Conservation (phyloP, 2,329 filamentous ascomycete genomes). For the Colletotrichum sansevieriae region DNA sequence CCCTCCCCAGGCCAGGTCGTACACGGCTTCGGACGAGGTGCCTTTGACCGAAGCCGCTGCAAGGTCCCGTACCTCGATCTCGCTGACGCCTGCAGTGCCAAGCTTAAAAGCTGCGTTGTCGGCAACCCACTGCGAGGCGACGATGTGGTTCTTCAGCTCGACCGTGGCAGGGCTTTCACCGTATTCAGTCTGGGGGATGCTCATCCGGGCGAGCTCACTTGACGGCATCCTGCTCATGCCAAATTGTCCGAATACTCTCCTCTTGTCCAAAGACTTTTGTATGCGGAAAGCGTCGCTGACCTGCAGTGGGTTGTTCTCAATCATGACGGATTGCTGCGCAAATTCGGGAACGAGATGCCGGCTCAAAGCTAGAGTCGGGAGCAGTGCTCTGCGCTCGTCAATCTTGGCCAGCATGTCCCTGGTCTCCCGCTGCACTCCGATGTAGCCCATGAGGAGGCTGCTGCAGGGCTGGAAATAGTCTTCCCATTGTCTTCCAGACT, state of each 20-base stretch:
- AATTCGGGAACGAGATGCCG: constrained; percentile 39
- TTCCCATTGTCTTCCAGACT: constrained; percentile 45
- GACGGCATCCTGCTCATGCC: constrained; percentile 20
- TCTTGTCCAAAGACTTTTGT: constrained; percentile 22
- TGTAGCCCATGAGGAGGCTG: constrained; percentile 12
- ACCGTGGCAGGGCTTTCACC: neutral
- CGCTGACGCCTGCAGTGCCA: constrained; percentile 38
- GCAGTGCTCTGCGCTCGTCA: constrained; percentile 24
- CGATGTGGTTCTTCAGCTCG: constrained; percentile 44
- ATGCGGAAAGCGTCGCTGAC: constrained; percentile 36
- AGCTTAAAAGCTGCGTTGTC: constrained; percentile 38
- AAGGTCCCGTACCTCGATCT: constrained; percentile 38
- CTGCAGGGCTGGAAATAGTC: constrained; percentile 43
- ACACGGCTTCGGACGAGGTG: constrained; percentile 37
- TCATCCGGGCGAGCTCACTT: constrained; percentile 21
- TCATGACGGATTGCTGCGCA: constrained; percentile 45
- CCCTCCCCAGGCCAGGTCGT: constrained; percentile 40
- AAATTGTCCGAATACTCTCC: constrained; percentile 6
- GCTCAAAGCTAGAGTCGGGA: constrained; percentile 22
- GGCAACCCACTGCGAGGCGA: constrained; percentile 44
- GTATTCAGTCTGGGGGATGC: neutral
- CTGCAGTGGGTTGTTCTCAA: constrained; percentile 43
- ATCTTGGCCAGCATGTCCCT: constrained; percentile 27
- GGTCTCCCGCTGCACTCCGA: constrained; percentile 17
- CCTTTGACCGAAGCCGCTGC: constrained; percentile 34